These are phyloP conservation scores for Heterobasidion irregulare DNA, from an alignment of 1,284 basidiomycete genomes.

Conservation along the genomic window DNA sequence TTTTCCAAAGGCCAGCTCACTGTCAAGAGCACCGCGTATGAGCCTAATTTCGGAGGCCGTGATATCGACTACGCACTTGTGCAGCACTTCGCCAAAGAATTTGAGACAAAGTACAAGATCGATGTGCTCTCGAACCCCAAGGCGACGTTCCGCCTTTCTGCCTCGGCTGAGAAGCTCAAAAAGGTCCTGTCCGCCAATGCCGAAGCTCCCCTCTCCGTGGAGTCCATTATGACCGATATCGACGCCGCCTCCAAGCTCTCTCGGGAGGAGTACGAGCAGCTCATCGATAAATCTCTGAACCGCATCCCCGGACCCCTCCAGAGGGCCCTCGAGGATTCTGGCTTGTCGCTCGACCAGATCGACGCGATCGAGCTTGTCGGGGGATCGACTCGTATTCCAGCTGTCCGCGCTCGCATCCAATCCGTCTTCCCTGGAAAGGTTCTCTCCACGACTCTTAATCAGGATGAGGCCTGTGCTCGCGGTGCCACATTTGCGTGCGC, in stretches of 20 bases:
- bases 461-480: slow-evolving; percentile 90
- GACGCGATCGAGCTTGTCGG: slow-evolving; percentile 64
- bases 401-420: slow-evolving; percentile 59
- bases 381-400: slow-evolving; percentile 61
- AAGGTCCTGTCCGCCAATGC: slow-evolving; percentile 77
- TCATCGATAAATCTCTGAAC: slow-evolving; percentile 45
- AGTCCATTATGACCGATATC: slow-evolving; percentile 90
- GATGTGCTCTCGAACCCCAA: slow-evolving; percentile 87
- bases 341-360: slow-evolving; percentile 50
- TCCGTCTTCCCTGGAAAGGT: slow-evolving; percentile 58
- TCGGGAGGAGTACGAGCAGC: slow-evolving; percentile 53
- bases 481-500: slow-evolving; percentile 93
- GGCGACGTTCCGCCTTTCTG: slow-evolving; percentile 81
- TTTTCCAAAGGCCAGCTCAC: slow-evolving; percentile 88
- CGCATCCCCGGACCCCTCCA: slow-evolving; percentile 48
- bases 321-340: slow-evolving; percentile 48
- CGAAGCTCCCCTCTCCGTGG: slow-evolving; percentile 83
- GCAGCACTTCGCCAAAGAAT: slow-evolving; percentile 81
- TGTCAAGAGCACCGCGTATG: slow-evolving; percentile 83
- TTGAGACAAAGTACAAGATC: slow-evolving; percentile 92
- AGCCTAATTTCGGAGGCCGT: slow-evolving; percentile 87
- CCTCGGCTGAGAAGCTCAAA: slow-evolving; percentile 72
- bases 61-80: slow-evolving; percentile 89
- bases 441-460: slow-evolving; percentile 86
- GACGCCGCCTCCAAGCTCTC: slow-evolving; percentile 54